A percentile compares a stretch with the other conserved stretches of the same genome.
Conservation (phyloP, 768 basidiomycete species). For the Ramaria rubella region DNA sequence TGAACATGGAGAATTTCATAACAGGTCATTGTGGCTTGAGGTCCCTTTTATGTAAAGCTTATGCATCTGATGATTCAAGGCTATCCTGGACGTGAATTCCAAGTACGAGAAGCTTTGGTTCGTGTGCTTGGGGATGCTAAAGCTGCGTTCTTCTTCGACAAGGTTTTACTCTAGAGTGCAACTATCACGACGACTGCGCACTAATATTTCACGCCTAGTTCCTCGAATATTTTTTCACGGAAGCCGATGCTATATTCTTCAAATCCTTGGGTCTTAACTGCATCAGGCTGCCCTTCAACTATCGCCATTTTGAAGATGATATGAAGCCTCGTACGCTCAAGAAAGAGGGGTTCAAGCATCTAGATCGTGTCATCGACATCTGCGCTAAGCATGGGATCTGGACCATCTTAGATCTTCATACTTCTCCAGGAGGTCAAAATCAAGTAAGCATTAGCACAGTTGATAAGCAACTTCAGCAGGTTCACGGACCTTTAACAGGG, state of each 20-base stretch:
- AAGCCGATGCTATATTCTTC: constrained; percentile 70
- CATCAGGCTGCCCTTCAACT: constrained; percentile 70
- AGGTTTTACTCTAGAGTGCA: constrained; percentile 38
- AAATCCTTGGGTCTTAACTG: constrained; percentile 74
- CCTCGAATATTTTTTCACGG: constrained; percentile 77
- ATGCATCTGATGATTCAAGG: constrained; percentile 30
- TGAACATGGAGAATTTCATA: constrained; percentile 82
- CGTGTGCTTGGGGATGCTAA: constrained; percentile 59
- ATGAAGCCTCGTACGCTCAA: constrained; percentile 75
- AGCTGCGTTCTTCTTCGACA: constrained; percentile 79
- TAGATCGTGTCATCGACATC: constrained; percentile 71
- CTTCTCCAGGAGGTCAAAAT: constrained; percentile 34
- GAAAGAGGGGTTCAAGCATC: constrained; percentile 68
- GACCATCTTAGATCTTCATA: constrained; percentile 76
- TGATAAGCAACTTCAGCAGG: background rate
- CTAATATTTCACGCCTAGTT: constrained; percentile 40
- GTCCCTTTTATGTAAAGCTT: background rate
- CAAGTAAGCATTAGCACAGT: constrained; percentile 2
- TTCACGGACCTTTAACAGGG: constrained; percentile 59
- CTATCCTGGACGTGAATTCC: constrained; percentile 76
- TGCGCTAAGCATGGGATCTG: constrained; percentile 74
- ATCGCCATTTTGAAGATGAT: constrained; percentile 74
- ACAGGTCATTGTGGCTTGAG: constrained; percentile 34
- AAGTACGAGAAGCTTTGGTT: constrained; percentile 66
- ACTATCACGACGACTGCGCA: background rate